Conservation (phyloP, 1,139 yeast species). For the Suhomyces ambrosiae region DNA sequence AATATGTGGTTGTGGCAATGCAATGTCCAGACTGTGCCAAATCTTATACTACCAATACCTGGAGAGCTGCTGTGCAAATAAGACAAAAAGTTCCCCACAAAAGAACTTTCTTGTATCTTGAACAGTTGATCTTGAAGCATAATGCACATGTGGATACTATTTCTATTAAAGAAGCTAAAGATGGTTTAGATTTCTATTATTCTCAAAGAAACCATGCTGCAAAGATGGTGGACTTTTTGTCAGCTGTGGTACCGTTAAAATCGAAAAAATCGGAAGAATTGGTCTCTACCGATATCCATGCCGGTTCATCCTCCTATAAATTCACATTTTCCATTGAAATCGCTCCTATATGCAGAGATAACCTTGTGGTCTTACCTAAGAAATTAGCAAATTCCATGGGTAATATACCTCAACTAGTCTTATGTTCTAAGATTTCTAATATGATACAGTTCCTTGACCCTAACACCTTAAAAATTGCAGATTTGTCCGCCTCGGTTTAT, state of each 20-base stretch:
- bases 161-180: constrained; percentile 87
- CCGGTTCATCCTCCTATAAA: constrained; percentile 85
- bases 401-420: constrained; percentile 76
- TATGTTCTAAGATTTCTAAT: constrained; percentile 83
- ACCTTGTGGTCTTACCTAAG: constrained; percentile 85
- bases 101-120: constrained; percentile 91
- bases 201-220: constrained; percentile 88
- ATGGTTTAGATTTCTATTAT: constrained; percentile 93
- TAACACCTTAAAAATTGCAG: constrained; percentile 76
- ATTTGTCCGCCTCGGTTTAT: constrained; percentile 70
- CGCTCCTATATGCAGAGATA: constrained; percentile 98
- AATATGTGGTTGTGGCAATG: constrained; percentile 90
- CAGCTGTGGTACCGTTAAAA: constrained; percentile 85
- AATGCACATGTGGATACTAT: constrained; percentile 95
- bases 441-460: constrained; percentile 86
- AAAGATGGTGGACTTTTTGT: constrained; percentile 88
- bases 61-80: constrained; percentile 97
- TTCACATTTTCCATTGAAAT: constrained; percentile 92
- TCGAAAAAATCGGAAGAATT: constrained; percentile 87
- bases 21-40: constrained; percentile 99
- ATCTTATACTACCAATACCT: constrained; percentile 91
- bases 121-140: constrained; percentile 90
- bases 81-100: constrained; percentile 97
- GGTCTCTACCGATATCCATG: constrained; percentile 88
- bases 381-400: constrained; percentile 84